phyloP scores from a whole-genome alignment of 2,329 filamentous ascomycete species.

The Cytospora piceae region DNA sequence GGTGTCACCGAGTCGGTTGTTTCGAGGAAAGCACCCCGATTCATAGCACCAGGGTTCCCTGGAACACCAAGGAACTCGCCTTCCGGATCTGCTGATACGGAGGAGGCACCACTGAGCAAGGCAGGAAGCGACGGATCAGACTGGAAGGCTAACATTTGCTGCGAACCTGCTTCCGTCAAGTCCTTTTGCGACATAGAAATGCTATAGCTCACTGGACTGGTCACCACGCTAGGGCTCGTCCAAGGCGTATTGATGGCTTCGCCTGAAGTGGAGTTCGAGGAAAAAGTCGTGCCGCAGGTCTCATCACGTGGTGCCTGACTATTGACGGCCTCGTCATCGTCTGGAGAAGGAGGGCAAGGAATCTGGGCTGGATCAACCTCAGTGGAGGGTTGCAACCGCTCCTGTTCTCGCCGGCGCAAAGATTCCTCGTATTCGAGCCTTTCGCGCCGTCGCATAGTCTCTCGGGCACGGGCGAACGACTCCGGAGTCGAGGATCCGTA shows the following conservation, averaged over 20 bases:
- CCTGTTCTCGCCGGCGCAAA: constrained; percentile 34
- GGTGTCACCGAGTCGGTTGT: constrained; percentile 60
- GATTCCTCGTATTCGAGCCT: constrained; percentile 42
- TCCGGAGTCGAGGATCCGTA: constrained; percentile 47
- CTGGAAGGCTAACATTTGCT: constrained; percentile 57
- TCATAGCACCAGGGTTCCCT: constrained; percentile 53
- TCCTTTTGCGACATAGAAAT: constrained; percentile 44
- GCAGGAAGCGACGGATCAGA: constrained; percentile 68
- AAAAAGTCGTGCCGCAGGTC: constrained; percentile 50
- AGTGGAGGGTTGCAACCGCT: constrained; percentile 30
- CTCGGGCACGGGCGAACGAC: constrained; percentile 44
- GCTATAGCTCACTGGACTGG: constrained; percentile 51
- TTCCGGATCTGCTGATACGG: constrained; percentile 65
- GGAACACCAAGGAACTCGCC: constrained; percentile 61
- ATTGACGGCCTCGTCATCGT: constrained; percentile 44
- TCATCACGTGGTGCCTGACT: constrained; percentile 44
- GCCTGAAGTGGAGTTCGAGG: constrained; percentile 57
- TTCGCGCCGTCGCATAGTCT: constrained; percentile 40
- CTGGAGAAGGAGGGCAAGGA: constrained; percentile 52
- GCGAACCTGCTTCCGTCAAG: constrained; percentile 51
- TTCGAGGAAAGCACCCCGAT: constrained; percentile 51
- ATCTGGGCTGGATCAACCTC: constrained; percentile 38
- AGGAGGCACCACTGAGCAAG: constrained; percentile 65
- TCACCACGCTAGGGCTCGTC: constrained; percentile 58
- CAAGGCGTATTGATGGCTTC: constrained; percentile 53